Evolutionary conservation across 257 asterid species (phyloP), one percentile per base, ranked within the genome.

Genomic region (Lantana camara): DNA sequence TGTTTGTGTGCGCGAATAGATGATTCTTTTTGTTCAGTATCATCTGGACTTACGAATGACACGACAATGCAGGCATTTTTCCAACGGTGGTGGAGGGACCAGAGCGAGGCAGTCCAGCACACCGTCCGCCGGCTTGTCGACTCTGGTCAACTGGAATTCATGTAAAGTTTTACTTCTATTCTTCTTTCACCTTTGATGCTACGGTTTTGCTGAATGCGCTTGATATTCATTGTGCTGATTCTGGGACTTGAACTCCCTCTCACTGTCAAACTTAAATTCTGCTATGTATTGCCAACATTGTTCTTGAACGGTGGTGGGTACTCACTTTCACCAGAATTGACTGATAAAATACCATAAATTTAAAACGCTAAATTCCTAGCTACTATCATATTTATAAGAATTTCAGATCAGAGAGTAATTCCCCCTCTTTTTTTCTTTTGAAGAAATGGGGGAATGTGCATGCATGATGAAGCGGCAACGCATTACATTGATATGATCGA

Each of bases 371-470:
- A 10, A 56, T 64, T 38, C 17, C 60, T 48, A 15, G n/a, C 38
- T 57, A 15, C 11, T 14, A 27, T 23, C 27, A 15, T 35, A 45
- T 30, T 5, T 21, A 2, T 15, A 9, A 20, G 41, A 9, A 55
- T 30, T 17, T 17, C 4, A 37, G 9, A 22, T 59, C 21, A 35
- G 50, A 64, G 19, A 52, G 15, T 49, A 24, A 52, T 60, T n/a
- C 61, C 40, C 51, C 11, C 47, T 38, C 7, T 53, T 49, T 27
- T 5, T 5, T 62, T 14, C 47, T 47, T 7, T 45, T 49, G 30
- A 60, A 79, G 84, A 79, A 79, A 79, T 75, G 84, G 84, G 9
- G 84, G 84, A 34, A 68, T 75, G 79, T 79, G 84, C 75, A 79
- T 79, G 84, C 84, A 79, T 34, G 84, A 79, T 69, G 84, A 79